Evolutionary conservation across 1,284 basidiomycete species (phyloP).

Genomic region (Cutaneotrichosporon cutaneum): DNA sequence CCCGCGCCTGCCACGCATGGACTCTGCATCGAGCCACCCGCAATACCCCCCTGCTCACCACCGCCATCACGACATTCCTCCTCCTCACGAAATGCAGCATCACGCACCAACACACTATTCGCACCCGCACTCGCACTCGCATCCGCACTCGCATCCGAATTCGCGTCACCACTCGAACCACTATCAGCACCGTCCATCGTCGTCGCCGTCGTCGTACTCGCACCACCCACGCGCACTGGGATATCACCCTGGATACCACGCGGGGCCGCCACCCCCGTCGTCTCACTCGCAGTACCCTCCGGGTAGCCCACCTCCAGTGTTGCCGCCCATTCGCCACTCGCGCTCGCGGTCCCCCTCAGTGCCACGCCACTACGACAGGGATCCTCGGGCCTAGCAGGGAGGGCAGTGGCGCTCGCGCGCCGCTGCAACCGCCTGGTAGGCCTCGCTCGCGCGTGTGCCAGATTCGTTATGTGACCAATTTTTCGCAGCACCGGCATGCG

Average conservation of each 20-base stretch:
- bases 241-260: not conserved
- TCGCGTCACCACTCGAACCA: conserved; percentile 3
- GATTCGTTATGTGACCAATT: not conserved
- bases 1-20: conserved; percentile 21
- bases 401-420: conserved; percentile 3
- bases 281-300: not conserved
- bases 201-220: conserved; percentile 1
- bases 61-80: not conserved
- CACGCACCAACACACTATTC: not conserved
- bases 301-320: conserved; percentile 15
- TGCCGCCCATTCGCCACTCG: conserved; percentile 20
- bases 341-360: conserved; percentile 14
- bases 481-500: too few relatives aligned
- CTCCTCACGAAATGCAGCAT: conserved; percentile 9
- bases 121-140: conserved; percentile 1
- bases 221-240: not conserved
- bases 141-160: conserved; percentile 1
- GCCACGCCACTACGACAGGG: conserved; percentile 17
- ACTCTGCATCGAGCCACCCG: conserved; percentile 7
- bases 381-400: conserved; percentile 14
- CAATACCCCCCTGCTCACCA: conserved; percentile 6
- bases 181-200: conserved; percentile 3
- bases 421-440: conserved; percentile 8
- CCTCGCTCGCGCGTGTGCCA: not conserved
- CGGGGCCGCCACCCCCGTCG: not conserved